Evolutionary conservation across 805 yeast species (phyloP).

Genomic region (Saccharomycopsis fodiens): DNA sequence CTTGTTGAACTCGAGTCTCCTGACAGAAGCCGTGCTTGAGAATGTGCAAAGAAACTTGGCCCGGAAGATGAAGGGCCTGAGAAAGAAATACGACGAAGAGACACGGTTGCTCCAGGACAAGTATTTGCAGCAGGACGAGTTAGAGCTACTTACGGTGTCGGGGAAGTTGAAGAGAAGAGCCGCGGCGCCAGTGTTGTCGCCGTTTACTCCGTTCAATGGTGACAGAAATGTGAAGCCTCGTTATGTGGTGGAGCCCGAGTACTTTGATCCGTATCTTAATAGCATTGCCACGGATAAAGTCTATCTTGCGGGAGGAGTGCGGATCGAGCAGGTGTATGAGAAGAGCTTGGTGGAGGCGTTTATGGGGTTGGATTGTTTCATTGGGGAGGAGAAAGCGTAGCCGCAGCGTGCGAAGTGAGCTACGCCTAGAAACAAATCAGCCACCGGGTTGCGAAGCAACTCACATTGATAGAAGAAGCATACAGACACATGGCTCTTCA

Average conservation of each 20-base stretch:
- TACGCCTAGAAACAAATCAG: no score
- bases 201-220: constrained; percentile 93
- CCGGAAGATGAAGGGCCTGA: constrained; percentile 58
- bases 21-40: constrained; percentile 41
- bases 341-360: constrained; percentile 84
- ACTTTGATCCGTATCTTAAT: constrained; percentile 59
- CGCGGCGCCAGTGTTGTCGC: constrained; percentile 33
- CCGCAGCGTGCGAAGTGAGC: no score
- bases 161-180: constrained; percentile 26
- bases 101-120: constrained; percentile 34
- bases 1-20: constrained; percentile 28
- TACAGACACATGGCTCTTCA: no score
- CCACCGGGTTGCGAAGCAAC: no score
- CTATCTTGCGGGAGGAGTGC: constrained; percentile 82
- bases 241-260: constrained; percentile 40
- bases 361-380: constrained; percentile 77
- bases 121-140: constrained; percentile 23
- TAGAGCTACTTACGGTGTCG: constrained; percentile 24
- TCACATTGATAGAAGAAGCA: no score
- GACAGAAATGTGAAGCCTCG: constrained; percentile 53
- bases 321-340: constrained; percentile 58
- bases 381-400: constrained; percentile 47
- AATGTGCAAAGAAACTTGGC: constrained; percentile 45
- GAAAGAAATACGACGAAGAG: constrained; percentile 31
- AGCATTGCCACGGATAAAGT: constrained; percentile 49